A percentile compares a stretch with the other conserved stretches of the same genome.
Conservation (phyloP, 2,329 filamentous ascomycete genomes). For the Fusarium sp. region DNA sequence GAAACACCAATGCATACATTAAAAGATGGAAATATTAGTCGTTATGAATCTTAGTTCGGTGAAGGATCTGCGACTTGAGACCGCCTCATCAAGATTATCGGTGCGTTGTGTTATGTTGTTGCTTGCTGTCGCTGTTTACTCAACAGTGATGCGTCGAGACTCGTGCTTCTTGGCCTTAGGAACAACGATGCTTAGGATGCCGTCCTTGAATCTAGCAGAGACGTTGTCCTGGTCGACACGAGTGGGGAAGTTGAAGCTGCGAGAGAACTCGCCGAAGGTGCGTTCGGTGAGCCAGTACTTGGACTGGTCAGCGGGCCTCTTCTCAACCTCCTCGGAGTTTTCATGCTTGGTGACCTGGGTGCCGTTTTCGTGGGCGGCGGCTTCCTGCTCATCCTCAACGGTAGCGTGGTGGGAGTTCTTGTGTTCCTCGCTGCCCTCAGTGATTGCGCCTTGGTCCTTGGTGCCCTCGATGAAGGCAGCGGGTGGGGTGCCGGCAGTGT, state of each 20-base stretch:
- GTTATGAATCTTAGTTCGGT: conserved; percentile 1
- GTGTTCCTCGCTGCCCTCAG: conserved; percentile 55
- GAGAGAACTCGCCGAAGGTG: conserved; percentile 74
- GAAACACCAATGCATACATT: conserved; percentile 40
- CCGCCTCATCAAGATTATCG: background rate
- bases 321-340: conserved; percentile 47
- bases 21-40: conserved; percentile 11
- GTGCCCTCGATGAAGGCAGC: conserved; percentile 62
- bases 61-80: background rate
- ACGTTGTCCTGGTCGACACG: conserved; percentile 73
- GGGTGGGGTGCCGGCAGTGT: conserved; percentile 65
- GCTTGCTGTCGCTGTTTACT: conserved; percentile 53
- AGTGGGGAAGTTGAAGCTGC: conserved; percentile 75
- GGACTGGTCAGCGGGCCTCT: conserved; percentile 56
- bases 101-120: background rate
- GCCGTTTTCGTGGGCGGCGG: conserved; percentile 37
- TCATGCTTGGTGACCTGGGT: conserved; percentile 43
- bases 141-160: conserved; percentile 66
- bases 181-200: conserved; percentile 72
- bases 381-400: conserved; percentile 70
- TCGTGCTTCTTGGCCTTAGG: conserved; percentile 75
- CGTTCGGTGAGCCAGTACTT: conserved; percentile 81
- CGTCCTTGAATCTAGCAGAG: conserved; percentile 72
- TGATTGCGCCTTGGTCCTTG: conserved; percentile 54
- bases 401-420: conserved; percentile 67